Evolutionary conservation across 345 rosid genomes (phyloP).

Genomic region (Melastoma malabathricum): DNA sequence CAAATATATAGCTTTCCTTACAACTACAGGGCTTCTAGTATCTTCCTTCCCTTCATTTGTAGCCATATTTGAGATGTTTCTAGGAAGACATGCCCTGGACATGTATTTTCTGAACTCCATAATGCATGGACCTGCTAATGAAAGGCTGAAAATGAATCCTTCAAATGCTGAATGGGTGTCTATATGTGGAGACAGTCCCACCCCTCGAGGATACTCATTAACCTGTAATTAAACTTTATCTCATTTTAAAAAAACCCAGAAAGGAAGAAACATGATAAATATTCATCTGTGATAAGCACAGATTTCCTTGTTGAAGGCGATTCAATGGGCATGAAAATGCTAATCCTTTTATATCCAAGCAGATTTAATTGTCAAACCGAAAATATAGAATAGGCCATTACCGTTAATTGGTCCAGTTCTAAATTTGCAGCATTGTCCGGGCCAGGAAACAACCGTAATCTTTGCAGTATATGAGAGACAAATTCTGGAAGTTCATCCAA

Average conservation of each 20-base stretch:
- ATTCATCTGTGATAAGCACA: too few relatives aligned
- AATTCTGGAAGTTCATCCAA: constrained; percentile 75
- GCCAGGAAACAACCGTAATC: constrained; percentile 35
- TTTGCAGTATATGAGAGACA: constrained; percentile 45
- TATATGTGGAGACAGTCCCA: constrained; percentile 91
- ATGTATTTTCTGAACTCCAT: constrained; percentile 89
- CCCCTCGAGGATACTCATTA: constrained; percentile 93
- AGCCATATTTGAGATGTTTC: constrained; percentile 12
- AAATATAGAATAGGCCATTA: constrained; percentile 13
- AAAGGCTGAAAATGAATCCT: constrained; percentile 83
- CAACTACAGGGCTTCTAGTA: constrained; percentile 15
- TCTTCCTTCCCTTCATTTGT: constrained; percentile 22
- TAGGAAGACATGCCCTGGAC: constrained; percentile 30
- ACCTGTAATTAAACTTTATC: constrained; percentile 33
- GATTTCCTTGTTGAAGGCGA: too few relatives aligned
- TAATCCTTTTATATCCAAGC: too few relatives aligned
- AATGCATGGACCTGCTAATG: constrained; percentile 91
- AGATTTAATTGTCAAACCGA: neutral
- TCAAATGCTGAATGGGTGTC: constrained; percentile 97
- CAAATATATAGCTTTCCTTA: constrained; percentile 60
- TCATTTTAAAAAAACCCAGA: neutral
- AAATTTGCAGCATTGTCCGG: constrained; percentile 23
- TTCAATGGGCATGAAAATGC: too few relatives aligned
- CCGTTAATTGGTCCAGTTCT: constrained; percentile 72
- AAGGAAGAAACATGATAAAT: neutral